Base-by-base conservation (phyloP, 2,329 filamentous ascomycete genomes). In the Arthroderma sp. region DNA sequence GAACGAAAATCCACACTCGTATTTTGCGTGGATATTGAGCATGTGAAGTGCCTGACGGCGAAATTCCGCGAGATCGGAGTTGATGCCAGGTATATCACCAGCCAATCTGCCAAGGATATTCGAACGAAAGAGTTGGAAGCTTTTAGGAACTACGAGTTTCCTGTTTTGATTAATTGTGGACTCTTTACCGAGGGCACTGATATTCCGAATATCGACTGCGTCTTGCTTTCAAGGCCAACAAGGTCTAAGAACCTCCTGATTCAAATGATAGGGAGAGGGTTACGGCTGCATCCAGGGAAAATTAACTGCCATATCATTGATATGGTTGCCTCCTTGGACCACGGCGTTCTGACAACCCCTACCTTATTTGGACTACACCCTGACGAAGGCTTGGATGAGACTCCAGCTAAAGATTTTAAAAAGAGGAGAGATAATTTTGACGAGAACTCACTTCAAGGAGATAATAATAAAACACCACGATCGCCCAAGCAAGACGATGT, bases 101-200 rank as follows among this genome's bases (percentile, higher is more conserved):
- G 89, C 17, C 82, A 87, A 25, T 97, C 93, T 0, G 78, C 81
- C 7, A 82, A 81, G 59, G 70, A 80, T n/a, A 77, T 85, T 55
- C 81, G 93, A 47, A 79, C 81, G 54, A 78, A 85, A 54, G 81
- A 82, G 0, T 77, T 98, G 1, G 83, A 88, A 33, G 81, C 81
- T 1, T 98, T 98, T 71, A 86, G 81, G 62, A 78, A 76, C 1
- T 81, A 84, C 6, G 81, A 90, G 44, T 97, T 88, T 61, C 88
- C 89, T 0, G 88, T 98, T 0, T 78, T 98, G 13, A 74, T 98
- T 55, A 98, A 98, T 68, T 97, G 93, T 67, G 91, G 91, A 7
- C 87, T 98, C 41, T 97, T 95, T 66, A 97, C 91, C 0, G 93
- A 98, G 74, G 93, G 93, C 1, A 98, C 93, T 0, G 93, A 98